Percentiles rank a stretch among this genome's conserved stretches.
Conservation (phyloP, 768 basidiomycete species). For the Termitomyces sp. region DNA sequence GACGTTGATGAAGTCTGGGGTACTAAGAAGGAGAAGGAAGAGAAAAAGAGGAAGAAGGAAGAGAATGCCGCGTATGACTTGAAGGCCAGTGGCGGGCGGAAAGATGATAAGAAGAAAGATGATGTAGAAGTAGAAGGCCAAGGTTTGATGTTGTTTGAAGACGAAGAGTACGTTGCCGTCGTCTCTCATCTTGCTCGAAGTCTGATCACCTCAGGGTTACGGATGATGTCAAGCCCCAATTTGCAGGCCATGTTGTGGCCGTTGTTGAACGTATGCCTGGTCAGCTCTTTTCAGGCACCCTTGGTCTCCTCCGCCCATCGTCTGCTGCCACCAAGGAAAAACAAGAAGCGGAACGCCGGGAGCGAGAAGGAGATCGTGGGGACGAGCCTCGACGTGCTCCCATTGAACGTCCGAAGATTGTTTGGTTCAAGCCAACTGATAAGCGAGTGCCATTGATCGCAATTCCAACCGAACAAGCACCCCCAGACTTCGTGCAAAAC, state of each 20-base stretch:
- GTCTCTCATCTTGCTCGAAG: neutral
- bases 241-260: slow-evolving; percentile 98
- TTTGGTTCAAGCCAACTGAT: slow-evolving; percentile 99
- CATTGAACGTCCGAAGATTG: slow-evolving; percentile 94
- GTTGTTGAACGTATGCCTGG: slow-evolving; percentile 99
- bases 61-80: slow-evolving; percentile 95
- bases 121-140: slow-evolving; percentile 99
- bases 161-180: slow-evolving; percentile 70
- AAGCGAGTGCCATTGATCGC: slow-evolving; percentile 98
- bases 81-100: slow-evolving; percentile 66
- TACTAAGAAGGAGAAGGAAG: slow-evolving; percentile 99
- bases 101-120: slow-evolving; percentile 99
- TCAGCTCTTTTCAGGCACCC: slow-evolving; percentile 95
- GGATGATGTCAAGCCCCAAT: slow-evolving; percentile 97
- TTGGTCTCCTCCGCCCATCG: slow-evolving; percentile 91
- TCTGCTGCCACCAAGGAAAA: slow-evolving; percentile 98
- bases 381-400: slow-evolving; percentile 75
- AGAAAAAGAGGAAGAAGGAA: slow-evolving; percentile 99
- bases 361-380: slow-evolving; percentile 90
- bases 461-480: slow-evolving; percentile 98
- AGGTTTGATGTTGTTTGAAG: slow-evolving; percentile 93
- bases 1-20: slow-evolving; percentile 98
- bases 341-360: slow-evolving; percentile 95
- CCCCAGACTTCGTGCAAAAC: slow-evolving; percentile 91
- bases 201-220: slow-evolving; percentile 58